These are phyloP conservation scores for Barnettozyma botsteinii DNA, from an alignment of 805 yeast genomes.

Conservation along the genomic window DNA sequence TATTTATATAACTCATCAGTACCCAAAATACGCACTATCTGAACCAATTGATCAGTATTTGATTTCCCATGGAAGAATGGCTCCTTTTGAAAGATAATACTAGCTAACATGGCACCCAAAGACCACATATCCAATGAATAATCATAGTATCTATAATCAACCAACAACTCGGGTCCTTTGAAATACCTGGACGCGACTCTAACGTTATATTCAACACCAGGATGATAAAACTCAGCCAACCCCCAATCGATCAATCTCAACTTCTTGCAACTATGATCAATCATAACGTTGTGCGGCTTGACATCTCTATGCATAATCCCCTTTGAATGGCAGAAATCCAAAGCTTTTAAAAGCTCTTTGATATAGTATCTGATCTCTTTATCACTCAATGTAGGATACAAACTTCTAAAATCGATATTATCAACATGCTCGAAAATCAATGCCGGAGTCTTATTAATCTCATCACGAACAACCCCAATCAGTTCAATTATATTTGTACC, in stretches of 20 bases:
- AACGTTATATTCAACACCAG: conserved; percentile 84
- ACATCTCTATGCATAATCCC: conserved; percentile 95
- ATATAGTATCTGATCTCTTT: conserved; percentile 78
- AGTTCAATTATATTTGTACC: conserved; percentile 78
- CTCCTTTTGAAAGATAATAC: conserved; percentile 81
- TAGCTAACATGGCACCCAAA: conserved; percentile 85
- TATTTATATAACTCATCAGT: conserved; percentile 68
- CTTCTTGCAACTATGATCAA: conserved; percentile 60
- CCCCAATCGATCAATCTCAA: conserved; percentile 92
- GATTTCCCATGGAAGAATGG: conserved; percentile 92
- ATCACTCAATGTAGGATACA: conserved; percentile 75
- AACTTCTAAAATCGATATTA: conserved; percentile 79
- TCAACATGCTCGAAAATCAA: conserved; percentile 79
- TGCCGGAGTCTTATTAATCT: conserved; percentile 79
- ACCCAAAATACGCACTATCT: conserved; percentile 83
- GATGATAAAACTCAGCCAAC: conserved; percentile 86
- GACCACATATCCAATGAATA: conserved; percentile 90
- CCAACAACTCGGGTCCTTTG: conserved; percentile 87
- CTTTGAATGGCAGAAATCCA: conserved; percentile 86
- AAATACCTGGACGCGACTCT: conserved; percentile 89
- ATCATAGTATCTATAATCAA: conserved; percentile 78
- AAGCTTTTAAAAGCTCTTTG: conserved; percentile 72
- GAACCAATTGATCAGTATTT: conserved; percentile 86
- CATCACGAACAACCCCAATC: conserved; percentile 83
- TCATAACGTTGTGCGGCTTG: conserved; percentile 91